These are phyloP conservation scores for Prunus mume DNA, from an alignment of 306 rosid species.

Conservation along the genomic window DNA sequence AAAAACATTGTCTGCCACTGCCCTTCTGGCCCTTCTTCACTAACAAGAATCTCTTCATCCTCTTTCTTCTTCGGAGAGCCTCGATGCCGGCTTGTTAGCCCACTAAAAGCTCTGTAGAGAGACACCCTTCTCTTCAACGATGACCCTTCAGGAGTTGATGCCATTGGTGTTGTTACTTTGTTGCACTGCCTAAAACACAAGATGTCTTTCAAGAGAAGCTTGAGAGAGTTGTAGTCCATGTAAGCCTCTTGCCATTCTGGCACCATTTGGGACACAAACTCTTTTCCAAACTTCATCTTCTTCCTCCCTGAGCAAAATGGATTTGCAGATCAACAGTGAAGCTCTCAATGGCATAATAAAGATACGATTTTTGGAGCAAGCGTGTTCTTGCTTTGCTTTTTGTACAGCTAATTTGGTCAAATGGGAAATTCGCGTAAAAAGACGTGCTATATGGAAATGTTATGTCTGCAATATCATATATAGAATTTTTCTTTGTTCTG, in stretches of 20 bases:
- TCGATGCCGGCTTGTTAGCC: constrained; percentile 40
- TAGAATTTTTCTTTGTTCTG: neutral
- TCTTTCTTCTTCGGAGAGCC: constrained; percentile 38
- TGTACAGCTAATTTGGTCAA: neutral
- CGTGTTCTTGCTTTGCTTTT: neutral
- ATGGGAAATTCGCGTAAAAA: neutral
- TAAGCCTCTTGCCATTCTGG: constrained; percentile 81
- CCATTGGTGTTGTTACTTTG: constrained; percentile 26
- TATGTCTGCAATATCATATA: neutral
- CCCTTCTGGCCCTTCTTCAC: constrained; percentile 32
- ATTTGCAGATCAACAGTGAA: constrained; percentile 3
- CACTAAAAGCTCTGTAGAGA: constrained; percentile 67
- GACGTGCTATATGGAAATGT: neutral
- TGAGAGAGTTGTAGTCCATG: constrained; percentile 61
- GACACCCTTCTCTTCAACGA: constrained; percentile 47
- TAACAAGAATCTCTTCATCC: constrained; percentile 54
- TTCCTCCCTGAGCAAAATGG: neutral
- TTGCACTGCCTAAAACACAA: constrained; percentile 16
- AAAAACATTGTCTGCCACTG: constrained; percentile 48
- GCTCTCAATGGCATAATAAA: neutral
- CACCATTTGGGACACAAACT: constrained; percentile 62
- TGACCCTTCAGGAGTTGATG: constrained; percentile 42
- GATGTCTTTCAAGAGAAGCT: constrained; percentile 41
- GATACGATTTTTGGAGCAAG: neutral
- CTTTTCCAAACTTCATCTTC: constrained; percentile 80